Base-by-base conservation (phyloP, 163 green algal genomes). In the Chlorella variabilis region DNA sequence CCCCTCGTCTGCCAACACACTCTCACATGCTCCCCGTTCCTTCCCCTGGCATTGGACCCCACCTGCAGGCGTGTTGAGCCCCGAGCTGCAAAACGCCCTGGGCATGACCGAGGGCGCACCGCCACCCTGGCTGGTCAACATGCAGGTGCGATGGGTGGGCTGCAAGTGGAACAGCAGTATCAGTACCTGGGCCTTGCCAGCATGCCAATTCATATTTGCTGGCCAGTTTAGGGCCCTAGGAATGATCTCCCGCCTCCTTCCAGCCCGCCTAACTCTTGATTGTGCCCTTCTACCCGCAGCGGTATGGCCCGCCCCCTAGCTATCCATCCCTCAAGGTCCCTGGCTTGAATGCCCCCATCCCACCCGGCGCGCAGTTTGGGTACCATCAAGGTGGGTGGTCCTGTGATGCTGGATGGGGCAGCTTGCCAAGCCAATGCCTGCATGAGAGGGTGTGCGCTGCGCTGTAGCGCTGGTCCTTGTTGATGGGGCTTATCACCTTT, bases 81-180 rank as follows among this genome's bases (percentile, higher is more conserved):
- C 54, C 11, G 80, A 67, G 36, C 71, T 88, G 41, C 49, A 75
- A 92, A 85, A 79, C 49, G 97, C 96, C 36, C 87, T 99, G 48
- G 97, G 96, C 70, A 98, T 99, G 94, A 65, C 36, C 36, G 67
- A 78, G 59, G 73, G 66, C 33, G n/a, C 70, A 23, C 97, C 96
- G 20, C 96, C 96, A 20, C 97, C 97, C 33, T 99, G 96, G 96
- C 94, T 99, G 38, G 96, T 99, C 87, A 97, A 98, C 90, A 99
- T 99, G 96, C 96, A 80, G 73, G 73, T 70, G 38, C 0, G 27
- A 9, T 4, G 31, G 34, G 20, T 39, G 15, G 23, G 63, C 17
- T 31, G 34, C 63, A 31, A 4, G 20, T n/a, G 6, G 1, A 25
- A 7, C 66, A 51, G 63, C 63, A 13, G 1, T 36, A 20, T 4